Base-by-base conservation (phyloP, 345 rosid species). In the Bruguiera sexangula region DNA sequence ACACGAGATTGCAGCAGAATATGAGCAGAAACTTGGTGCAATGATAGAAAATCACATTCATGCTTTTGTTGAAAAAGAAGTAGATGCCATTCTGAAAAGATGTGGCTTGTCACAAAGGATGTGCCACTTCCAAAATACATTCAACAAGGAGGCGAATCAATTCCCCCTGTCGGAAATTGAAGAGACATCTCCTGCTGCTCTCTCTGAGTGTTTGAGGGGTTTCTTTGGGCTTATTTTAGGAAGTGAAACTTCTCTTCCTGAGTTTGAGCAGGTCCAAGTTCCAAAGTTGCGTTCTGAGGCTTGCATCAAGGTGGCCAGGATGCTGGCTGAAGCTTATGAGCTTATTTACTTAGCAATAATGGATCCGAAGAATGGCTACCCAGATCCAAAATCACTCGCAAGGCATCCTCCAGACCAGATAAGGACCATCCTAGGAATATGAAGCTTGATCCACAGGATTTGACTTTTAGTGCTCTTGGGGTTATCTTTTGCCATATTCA, bases 351-450 rank as follows among this genome's bases (percentile, higher is more conserved):
- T 57, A 9, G 94, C 84, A 34, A 85, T 92, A 67, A 87, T 87
- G 74, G 98, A 91, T 76, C 89, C 89, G 2, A 76, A 58, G 72
- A 95, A 95, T 62, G 81, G 84, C 15, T 90, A 92, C 64, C 79
- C 87, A 4, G 99, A 92, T 51, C 98, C 98, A 4, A 89, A 85
- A 72, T 82, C 96, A 24, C 83, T 95, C 72, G 99, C 89, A 1
- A 85, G 97, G 82, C 97, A 95, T 79, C 98, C 97, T 69, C 99
- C 97, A 0, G 92, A 88, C 76, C 99, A 92, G 68, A 95, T 92
- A 59, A 80, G 91, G 80, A 95, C 98, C 79, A 92, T 95, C 69
- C 77, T 95, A 72, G 99, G 99, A 56, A 86, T 95, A 73, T 92
- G 80, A 92, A 62, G 46, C 30, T 56, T 13, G 50, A 1, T 43